Base-by-base conservation (phyloP, 1,139 yeast genomes). In the Saccharomyces hybrid region DNA sequence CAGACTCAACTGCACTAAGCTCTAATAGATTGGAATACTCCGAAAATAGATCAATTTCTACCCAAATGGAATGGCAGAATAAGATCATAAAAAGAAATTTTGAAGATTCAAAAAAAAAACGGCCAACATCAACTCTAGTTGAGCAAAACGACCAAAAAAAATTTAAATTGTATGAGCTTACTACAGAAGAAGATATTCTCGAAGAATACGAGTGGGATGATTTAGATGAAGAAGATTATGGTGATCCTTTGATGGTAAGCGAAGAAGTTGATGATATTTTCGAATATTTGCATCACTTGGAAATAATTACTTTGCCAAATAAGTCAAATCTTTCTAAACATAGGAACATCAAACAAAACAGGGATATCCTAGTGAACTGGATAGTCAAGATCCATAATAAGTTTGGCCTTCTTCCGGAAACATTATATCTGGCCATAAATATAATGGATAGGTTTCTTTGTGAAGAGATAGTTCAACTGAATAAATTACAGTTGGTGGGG, bases 331-430 rank as follows among this genome's bases (percentile, higher is more conserved):
- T 90, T 61, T 78, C 76, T 61, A 79, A 81, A 70, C 96, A 88
- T 71, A 79, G 81, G 49, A 85, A 84, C 56, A 76, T 88, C 59
- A 83, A 84, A 61, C 91, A 95, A 61, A 81, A 82, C 62, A 80
- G 97, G 62, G 87, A 89, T 48, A 87, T 89, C 51, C 75, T 91
- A 60, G 90, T 91, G 27, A 96, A 91, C 71, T 91, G 98, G 98
- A 78, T 91, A 68, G 89, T 89, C 48, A 95, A 89, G 68, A 89
- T 90, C 72, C 97, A 91, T 74, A 73, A 82, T 59, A 81, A 88
- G 65, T 91, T 91, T 72, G 78, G 93, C 59, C 75, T 91, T 59
- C 75, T 90, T 51, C 97, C 97, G 2, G 98, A 91, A 71, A 89
- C 97, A 11, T 77, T 91, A 58, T 90, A 83, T 67, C 76, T 91